A percentile compares a stretch with the other conserved stretches of the same genome.
Conservation (phyloP, 352 stramenopile genomes). For the Phytophthora cryptogea region DNA sequence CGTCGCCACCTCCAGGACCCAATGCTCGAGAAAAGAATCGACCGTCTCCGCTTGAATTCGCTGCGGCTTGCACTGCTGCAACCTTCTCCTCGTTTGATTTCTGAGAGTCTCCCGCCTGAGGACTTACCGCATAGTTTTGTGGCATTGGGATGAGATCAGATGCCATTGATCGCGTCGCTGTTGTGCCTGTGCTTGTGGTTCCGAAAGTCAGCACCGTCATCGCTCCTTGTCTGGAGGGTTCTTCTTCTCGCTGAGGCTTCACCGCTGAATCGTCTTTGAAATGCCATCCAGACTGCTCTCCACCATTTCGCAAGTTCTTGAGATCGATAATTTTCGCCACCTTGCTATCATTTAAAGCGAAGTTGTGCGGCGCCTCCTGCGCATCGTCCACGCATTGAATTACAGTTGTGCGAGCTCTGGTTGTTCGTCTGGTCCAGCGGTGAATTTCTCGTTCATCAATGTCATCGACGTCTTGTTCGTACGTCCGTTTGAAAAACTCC, state of each 20-base stretch:
- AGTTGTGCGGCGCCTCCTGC: conserved; percentile 16
- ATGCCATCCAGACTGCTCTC: conserved; percentile 16
- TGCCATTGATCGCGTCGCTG: conserved; percentile 27
- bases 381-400: conserved; percentile 32
- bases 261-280: conserved; percentile 4
- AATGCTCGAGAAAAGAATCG: conserved; percentile 5
- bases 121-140: conserved; percentile 23
- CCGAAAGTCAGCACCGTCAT: conserved; percentile 21
- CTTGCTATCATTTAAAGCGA: conserved; percentile 11
- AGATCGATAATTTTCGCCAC: conserved; percentile 41
- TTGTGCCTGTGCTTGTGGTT: conserved; percentile 26
- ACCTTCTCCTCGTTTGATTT: conserved; percentile 6
- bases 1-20: conserved; percentile 4
- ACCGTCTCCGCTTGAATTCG: not conserved
- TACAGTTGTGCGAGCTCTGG: conserved; percentile 38
- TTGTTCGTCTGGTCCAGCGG: conserved; percentile 25
- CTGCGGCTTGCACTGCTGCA: conserved; percentile 1
- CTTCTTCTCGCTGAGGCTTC: conserved; percentile 8
- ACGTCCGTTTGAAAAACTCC: conserved; percentile 53
- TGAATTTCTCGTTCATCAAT: conserved; percentile 26
- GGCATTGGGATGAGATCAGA: conserved; percentile 16
- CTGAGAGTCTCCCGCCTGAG: conserved; percentile 1
- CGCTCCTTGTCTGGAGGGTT: conserved; percentile 5
- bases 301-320: conserved; percentile 28
- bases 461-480: conserved; percentile 25